These are phyloP conservation scores for Ophiosphaerella herpotricha DNA, from an alignment of 2,329 filamentous ascomycete genomes.

Conservation along the genomic window DNA sequence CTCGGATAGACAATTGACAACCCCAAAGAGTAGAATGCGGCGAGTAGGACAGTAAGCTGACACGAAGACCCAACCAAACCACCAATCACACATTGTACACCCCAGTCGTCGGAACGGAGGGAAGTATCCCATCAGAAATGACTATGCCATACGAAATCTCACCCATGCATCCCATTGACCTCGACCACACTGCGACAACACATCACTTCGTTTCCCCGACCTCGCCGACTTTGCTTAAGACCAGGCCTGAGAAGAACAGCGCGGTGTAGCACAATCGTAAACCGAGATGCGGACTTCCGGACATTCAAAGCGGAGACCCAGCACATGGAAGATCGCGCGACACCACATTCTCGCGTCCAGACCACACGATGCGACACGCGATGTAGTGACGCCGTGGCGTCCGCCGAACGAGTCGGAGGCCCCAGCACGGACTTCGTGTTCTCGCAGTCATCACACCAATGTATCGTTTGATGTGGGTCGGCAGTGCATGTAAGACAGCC, in stretches of 20 bases:
- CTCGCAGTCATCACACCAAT: background rate
- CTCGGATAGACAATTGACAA: background rate
- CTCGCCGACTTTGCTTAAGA: background rate
- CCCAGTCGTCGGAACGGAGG: background rate
- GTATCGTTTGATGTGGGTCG: background rate
- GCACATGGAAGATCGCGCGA: background rate
- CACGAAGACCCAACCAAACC: background rate
- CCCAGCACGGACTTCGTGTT: background rate
- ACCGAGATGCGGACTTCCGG: background rate
- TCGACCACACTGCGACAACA: background rate
- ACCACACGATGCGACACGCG: slow-evolving; percentile 1
- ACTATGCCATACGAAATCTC: background rate
- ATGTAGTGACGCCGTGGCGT: background rate
- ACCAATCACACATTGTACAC: background rate
- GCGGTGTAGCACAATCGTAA: background rate
- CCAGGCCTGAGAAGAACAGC: background rate
- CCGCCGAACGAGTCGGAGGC: background rate
- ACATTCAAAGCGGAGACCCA: slow-evolving; percentile 7
- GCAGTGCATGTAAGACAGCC: slow-evolving; percentile 2
- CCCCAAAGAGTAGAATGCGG: background rate
- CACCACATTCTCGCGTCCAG: background rate
- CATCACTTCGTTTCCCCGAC: background rate
- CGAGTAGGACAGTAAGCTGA: background rate
- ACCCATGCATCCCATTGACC: background rate
- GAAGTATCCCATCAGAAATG: background rate